Base-by-base conservation (phyloP, 192 early-diverging fungal genomes). In the Podila minutissima region DNA sequence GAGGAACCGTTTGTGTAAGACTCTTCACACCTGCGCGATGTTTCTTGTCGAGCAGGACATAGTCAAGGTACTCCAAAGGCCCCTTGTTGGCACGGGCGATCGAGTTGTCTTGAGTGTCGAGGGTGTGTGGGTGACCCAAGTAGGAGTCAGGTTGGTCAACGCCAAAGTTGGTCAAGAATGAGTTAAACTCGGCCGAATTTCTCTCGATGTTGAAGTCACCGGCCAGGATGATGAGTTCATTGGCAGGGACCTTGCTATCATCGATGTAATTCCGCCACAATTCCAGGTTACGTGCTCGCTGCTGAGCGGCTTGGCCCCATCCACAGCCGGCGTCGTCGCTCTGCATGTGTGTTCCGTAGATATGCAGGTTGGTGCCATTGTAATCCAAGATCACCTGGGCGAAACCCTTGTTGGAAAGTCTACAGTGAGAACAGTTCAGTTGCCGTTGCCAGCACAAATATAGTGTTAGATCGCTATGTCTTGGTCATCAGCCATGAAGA, bases 291-390 rank as follows among this genome's bases (percentile, higher is more conserved):
- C 24, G 17, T 41, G 13, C 62, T 37, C 77, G 65, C 55, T 48
- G 37, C 7, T 35, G 32, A 11, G 71, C 71, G 20, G 77, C 77
- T 37, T 73, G 55, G 46, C 71, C 71, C 31, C 33, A 41, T 1
- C 35, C 19, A 55, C 77, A 81, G 7, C 17, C 17, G 0, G n/a
- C 26, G 37, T 72, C 77, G 49, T 81, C 71, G 15, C 77, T 81
- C 49, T 81, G 77, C 38, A 67, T 67, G 17, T 81, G 77, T 37
- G 77, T 81, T 24, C 77, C 77, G 49, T 73, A 81, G 46, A 81
- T 62, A 50, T 81, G 77, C 53, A 81, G 9, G n/a, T 72, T 81
- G 5, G 62, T 73, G 32, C 71, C 71, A 22, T 73, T 59, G 66
- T 73, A 81, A 57, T 72, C 67, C 10, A 81, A 28, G 12, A 60